Evolutionary conservation across 495 filamentous ascomycete genomes (phyloP), one percentile per base, ranked within the genome.

Genomic region (Neurospora discreta): DNA sequence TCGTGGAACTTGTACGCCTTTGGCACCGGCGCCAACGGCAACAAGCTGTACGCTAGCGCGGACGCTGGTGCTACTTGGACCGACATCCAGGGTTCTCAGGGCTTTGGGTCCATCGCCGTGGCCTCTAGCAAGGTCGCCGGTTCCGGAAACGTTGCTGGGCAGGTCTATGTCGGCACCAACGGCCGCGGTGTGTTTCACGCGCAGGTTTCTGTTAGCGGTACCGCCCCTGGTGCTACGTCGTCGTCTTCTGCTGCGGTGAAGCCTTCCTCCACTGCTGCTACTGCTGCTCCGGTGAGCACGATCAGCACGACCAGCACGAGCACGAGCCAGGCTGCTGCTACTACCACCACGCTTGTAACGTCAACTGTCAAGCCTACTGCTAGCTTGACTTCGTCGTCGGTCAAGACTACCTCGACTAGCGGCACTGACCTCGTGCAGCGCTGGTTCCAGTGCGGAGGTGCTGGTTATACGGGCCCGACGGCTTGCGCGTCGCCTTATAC

Each of bases 161-260:
- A 83, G 71, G 87, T 89, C 0, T 89, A 85, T 71, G 80, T 89
- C 40, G 88, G 87, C 1, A 89, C 87, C 0, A 89, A 89, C 65
- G 88, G 88, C 0, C 82, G 87, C 3, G 87, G 87, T 43, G 86
- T 87, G 6, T 82, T 89, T 39, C 87, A 84, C 72, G 86, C 80
- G 13, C 75, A 81, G 73, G 79, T 77, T 10, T 70, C 60, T 11
- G 73, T 78, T 0, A 38, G 68, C 3, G 72, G 74, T 0, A 10
- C 38, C 38, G 38, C 8, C 38, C 38, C 38, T 39, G 38, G 8
- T 39, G 38, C 38, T 39, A 39, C 38, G 38, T 36, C 33, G 33
- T 36, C 33, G 3, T 36, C 33, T 36, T 7, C 41, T 18, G 68
- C 69, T 0, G 68, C 68, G 5, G 41, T 30, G 18, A 38, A 75